Base-by-base conservation (phyloP, 352 stramenopile genomes). In the Pythium periplocum region DNA sequence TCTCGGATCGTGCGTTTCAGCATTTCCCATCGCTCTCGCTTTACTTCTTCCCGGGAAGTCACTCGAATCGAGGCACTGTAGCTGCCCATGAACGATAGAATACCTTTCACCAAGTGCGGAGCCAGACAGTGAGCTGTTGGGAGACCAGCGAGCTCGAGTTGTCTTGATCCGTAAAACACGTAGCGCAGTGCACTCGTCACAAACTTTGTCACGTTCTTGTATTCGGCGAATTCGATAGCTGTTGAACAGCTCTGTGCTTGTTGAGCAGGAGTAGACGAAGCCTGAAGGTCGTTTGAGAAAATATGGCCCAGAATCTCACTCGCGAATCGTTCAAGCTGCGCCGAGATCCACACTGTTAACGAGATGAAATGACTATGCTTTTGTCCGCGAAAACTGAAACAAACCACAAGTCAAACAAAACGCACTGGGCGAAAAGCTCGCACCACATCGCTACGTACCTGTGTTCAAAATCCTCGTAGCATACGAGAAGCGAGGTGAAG, bases 21-120 rank as follows among this genome's bases (percentile, higher is more conserved):
- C 73, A 90, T 85, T 50, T 91, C 83, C 83, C 83, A 93, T 43
- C 83, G 78, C 59, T 93, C 83, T 2, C 83, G 78, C 42, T 90
- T 91, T 48, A 93, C 75, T 70, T 93, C 80, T 49, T 90, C 78
- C 36, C 72, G 68, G 32, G 81, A 75, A 6, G 71, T 74, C 17
- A 73, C 80, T 47, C 83, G 84, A 55, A 93, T 83, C 4, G 83
- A 76, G 40, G 71, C 72, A 11, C 67, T 79, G 45, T 93, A 93
- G 48, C 58, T 87, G 9, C 57, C 57, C 49, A 91, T 65, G 46
- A 87, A 88, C 1, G 68, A 66, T 10, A 82, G 46, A 26, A 93
- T 62, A 0, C 79, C 75, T 35, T 69, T 68, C 8, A 82, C 69
- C 7, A 93, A 57, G 41, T 90, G 71, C 1, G 80, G 78, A 4